These are phyloP conservation scores for Podila horticola DNA, from an alignment of 192 early-diverging fungal genomes.

Conservation along the genomic window DNA sequence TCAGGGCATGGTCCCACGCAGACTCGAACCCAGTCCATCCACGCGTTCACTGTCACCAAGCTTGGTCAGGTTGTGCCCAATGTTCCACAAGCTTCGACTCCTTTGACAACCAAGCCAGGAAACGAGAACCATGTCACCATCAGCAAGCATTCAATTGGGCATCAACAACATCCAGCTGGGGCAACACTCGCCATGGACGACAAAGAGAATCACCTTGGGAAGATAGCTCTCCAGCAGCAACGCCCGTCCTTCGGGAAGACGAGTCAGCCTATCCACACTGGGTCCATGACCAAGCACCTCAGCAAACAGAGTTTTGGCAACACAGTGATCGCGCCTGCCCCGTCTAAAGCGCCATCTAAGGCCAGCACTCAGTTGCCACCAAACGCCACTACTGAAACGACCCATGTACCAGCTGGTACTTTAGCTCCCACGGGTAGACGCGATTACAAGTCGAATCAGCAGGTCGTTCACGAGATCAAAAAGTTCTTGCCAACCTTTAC, in stretches of 20 bases:
- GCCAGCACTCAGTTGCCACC: no score
- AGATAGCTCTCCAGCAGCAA: constrained; percentile 3
- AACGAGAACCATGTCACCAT: neutral
- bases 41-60: neutral
- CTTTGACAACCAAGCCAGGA: neutral
- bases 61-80: neutral
- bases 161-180: neutral
- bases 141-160: no score
- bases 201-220: neutral
- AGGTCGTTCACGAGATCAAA: neutral
- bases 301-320: neutral
- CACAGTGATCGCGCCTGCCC: neutral
- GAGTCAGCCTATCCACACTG: neutral
- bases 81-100: neutral
- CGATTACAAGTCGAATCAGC: no score
- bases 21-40: neutral
- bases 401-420: neutral
- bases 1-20: neutral
- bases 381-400: neutral
- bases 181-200: neutral
- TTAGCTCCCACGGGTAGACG: no score
- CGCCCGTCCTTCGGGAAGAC: neutral
- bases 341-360: neutral
- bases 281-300: neutral
- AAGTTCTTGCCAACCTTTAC: constrained; percentile 17